A percentile compares a stretch with the other conserved stretches of the same genome.
Evolutionary conservation across 192 early-diverging fungal species (phyloP).

Genomic region (Oehlia diaphana): DNA sequence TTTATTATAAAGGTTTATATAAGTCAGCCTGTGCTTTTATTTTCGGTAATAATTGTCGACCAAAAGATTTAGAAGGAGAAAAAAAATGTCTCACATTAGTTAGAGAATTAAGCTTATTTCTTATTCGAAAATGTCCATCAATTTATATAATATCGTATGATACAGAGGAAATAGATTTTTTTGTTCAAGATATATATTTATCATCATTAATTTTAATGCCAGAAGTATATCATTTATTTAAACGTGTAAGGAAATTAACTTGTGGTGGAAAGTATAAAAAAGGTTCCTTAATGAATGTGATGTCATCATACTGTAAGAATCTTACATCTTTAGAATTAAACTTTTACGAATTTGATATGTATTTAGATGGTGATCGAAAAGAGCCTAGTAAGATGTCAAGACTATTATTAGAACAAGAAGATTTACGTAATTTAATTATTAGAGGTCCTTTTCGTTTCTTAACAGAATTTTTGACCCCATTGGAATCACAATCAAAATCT

Average conservation of each 20-base stretch:
- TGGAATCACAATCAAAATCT: background rate
- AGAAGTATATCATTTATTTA: background rate
- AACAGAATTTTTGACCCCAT: background rate
- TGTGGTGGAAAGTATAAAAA: slow-evolving; percentile 10
- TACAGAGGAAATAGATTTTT: background rate
- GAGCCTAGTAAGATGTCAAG: background rate
- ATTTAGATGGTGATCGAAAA: slow-evolving; percentile 5
- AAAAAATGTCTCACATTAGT: background rate
- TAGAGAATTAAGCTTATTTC: background rate
- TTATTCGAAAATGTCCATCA: background rate
- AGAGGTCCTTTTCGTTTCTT: background rate
- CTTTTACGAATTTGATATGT: slow-evolving; percentile 2
- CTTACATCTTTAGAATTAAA: background rate
- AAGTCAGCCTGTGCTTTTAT: background rate
- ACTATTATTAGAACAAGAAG: background rate
- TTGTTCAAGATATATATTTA: background rate
- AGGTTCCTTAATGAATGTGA: background rate
- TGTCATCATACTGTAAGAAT: background rate
- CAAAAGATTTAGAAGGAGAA: background rate
- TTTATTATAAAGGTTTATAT: slow-evolving; percentile 5
- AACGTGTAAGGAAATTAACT: background rate
- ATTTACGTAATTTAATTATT: background rate
- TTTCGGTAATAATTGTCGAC: background rate
- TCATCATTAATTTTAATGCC: background rate
- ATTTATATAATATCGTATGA: background rate